Conservation (phyloP, 129 eudicot genomes). For the Oenanthe sinensis region DNA sequence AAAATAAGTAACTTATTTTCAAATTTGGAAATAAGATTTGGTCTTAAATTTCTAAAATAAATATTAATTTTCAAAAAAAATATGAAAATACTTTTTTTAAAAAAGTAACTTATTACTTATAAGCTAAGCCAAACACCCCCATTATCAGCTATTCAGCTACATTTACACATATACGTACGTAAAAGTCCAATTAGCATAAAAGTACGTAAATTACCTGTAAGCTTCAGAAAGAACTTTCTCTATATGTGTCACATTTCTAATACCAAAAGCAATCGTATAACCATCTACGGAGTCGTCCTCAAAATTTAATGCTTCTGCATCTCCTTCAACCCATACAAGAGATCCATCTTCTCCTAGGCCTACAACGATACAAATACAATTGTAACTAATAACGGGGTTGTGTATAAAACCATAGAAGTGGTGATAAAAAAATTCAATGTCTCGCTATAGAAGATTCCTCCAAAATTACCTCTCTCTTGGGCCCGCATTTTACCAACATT, state of each 20-base stretch:
- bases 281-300: constrained; percentile 89
- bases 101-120: too few species aligned
- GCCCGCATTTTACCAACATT: constrained; percentile 86
- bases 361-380: constrained; percentile 9
- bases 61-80: too few species aligned
- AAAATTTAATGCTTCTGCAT: constrained; percentile 78
- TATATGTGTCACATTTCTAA: constrained; percentile 93
- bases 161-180: neutral
- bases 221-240: constrained; percentile 93
- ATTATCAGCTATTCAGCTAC: neutral
- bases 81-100: too few species aligned
- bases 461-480: constrained; percentile 60
- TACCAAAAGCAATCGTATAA: constrained; percentile 97
- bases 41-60: too few species aligned
- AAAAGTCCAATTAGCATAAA: neutral
- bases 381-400: neutral
- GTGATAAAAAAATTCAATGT: neutral
- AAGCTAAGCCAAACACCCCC: too few species aligned
- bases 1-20: too few species aligned
- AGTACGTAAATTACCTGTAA: constrained; percentile 39
- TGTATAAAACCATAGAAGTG: neutral
- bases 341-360: constrained; percentile 68
- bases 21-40: too few species aligned
- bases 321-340: constrained; percentile 93
- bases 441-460: neutral